A percentile compares a stretch with the other conserved stretches of the same genome.
Evolutionary conservation across 2,329 filamentous ascomycete species (phyloP).

Genomic region (Alternaria sp.): DNA sequence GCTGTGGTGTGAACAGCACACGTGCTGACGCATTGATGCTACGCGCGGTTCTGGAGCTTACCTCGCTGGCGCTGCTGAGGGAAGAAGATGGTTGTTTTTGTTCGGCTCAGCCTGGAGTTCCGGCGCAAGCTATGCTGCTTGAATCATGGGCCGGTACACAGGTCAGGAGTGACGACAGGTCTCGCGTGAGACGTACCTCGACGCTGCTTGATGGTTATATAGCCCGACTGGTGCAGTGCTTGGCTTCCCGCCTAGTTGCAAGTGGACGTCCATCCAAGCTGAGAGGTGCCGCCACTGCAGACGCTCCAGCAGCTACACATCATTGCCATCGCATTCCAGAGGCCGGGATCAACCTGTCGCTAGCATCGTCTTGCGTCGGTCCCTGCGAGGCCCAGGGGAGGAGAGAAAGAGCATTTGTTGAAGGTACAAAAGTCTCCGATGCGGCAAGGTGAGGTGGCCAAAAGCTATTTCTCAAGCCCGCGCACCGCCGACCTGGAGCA

Average conservation of each 20-base stretch:
- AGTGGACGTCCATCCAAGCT: conserved; percentile 38
- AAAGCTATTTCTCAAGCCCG: conserved; percentile 30
- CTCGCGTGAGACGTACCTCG: neutral
- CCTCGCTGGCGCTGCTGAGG: conserved; percentile 16
- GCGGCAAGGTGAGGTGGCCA: conserved; percentile 33
- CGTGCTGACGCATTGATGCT: conserved; percentile 8
- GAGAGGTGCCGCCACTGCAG: conserved; percentile 35
- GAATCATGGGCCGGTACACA: conserved; percentile 6
- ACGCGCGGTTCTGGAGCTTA: conserved; percentile 31
- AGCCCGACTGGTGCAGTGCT: conserved; percentile 19
- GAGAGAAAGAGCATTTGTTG: conserved; percentile 36
- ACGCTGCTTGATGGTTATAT: conserved; percentile 6
- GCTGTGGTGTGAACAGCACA: conserved; percentile 7
- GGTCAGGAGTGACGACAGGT: neutral
- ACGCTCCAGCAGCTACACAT: conserved; percentile 31
- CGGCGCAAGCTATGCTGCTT: conserved; percentile 9
- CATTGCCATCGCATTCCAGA: conserved; percentile 24
- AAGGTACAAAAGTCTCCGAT: conserved; percentile 25
- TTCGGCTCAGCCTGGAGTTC: conserved; percentile 23
- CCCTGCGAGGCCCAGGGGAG: conserved; percentile 28
- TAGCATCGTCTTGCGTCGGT: conserved; percentile 25
- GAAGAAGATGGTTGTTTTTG: conserved; percentile 14
- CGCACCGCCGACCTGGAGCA: conserved; percentile 32
- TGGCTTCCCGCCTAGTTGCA: conserved; percentile 30
- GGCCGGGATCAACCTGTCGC: conserved; percentile 27